Conservation (phyloP, 257 asterid species). For the Nicotiana paniculata region DNA sequence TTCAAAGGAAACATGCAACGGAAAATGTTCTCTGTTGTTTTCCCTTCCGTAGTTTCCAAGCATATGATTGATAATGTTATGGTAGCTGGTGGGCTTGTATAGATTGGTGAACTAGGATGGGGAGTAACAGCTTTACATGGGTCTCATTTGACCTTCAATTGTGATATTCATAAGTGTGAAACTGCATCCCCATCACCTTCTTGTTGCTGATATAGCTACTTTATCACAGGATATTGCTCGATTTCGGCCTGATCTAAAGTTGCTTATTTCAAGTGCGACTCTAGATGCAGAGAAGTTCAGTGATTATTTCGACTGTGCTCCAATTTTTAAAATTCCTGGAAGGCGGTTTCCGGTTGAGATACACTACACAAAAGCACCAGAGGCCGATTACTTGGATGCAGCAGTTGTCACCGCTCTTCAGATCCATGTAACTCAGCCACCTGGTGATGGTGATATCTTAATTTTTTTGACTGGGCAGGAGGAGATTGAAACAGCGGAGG, state of each 20-base stretch:
- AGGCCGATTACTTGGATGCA: constrained; percentile 96
- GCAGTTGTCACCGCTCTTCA: constrained; percentile 87
- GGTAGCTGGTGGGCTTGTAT: neutral
- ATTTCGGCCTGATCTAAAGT: constrained; percentile 78
- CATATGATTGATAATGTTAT: neutral
- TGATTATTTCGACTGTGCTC: constrained; percentile 42
- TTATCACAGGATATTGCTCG: constrained; percentile 61
- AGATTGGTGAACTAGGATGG: neutral
- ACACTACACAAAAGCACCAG: constrained; percentile 89
- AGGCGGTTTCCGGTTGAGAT: constrained; percentile 90
- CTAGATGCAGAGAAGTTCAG: constrained; percentile 79
- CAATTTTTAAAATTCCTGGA: constrained; percentile 74
- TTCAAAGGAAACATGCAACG: neutral
- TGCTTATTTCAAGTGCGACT: constrained; percentile 93
- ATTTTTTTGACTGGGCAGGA: constrained; percentile 66
- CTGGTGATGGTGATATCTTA: constrained; percentile 85
- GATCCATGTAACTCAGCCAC: constrained; percentile 78
- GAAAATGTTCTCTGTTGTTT: neutral
- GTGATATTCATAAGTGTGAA: neutral
- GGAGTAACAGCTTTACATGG: neutral
- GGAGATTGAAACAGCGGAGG: constrained; percentile 40
- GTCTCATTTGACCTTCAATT: constrained; percentile 9
- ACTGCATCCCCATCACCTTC: neutral
- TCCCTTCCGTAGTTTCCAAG: neutral
- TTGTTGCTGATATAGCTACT: neutral